Evolutionary conservation across 2,329 filamentous ascomycete species (phyloP).

Genomic region (Aspergillus sp.): DNA sequence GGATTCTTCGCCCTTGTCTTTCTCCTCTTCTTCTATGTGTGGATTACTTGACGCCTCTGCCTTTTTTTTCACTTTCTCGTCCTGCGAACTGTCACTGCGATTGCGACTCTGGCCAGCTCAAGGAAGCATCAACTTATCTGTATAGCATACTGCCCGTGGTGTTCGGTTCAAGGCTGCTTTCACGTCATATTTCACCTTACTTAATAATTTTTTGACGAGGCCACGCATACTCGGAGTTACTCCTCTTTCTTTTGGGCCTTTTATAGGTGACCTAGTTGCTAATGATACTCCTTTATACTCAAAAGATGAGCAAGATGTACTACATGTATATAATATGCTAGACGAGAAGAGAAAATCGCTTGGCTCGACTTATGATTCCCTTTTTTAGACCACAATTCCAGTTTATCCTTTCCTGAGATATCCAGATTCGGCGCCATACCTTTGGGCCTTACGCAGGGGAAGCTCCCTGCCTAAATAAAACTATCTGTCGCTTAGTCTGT

Average conservation of each 20-base stretch:
- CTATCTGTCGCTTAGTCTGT: too few relatives aligned
- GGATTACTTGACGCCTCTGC: slow-evolving; percentile 66
- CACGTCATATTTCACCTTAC: not conserved
- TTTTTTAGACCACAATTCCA: not conserved
- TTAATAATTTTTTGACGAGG: slow-evolving; percentile 1
- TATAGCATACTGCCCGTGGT: not conserved
- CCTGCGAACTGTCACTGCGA: not conserved
- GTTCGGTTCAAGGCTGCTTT: not conserved
- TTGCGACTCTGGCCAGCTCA: not conserved
- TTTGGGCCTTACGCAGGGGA: too few relatives aligned
- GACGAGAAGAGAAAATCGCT: not conserved
- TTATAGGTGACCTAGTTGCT: not conserved
- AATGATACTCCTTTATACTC: not conserved
- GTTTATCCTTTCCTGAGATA: not conserved
- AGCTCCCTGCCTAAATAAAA: too few relatives aligned
- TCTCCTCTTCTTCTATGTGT: slow-evolving; percentile 86
- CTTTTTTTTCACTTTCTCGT: not conserved
- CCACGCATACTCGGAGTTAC: slow-evolving; percentile 1
- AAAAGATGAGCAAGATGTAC: not conserved
- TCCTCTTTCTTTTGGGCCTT: not conserved
- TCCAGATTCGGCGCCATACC: too few relatives aligned
- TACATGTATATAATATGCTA: slow-evolving; percentile 5
- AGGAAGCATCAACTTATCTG: not conserved
- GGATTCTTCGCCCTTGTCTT: slow-evolving; percentile 82
- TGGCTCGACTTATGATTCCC: not conserved